A percentile compares a stretch with the other conserved stretches of the same genome.
Evolutionary conservation across 2,329 filamentous ascomycete genomes (phyloP).

Genomic region (Arthroderma uncinatum): DNA sequence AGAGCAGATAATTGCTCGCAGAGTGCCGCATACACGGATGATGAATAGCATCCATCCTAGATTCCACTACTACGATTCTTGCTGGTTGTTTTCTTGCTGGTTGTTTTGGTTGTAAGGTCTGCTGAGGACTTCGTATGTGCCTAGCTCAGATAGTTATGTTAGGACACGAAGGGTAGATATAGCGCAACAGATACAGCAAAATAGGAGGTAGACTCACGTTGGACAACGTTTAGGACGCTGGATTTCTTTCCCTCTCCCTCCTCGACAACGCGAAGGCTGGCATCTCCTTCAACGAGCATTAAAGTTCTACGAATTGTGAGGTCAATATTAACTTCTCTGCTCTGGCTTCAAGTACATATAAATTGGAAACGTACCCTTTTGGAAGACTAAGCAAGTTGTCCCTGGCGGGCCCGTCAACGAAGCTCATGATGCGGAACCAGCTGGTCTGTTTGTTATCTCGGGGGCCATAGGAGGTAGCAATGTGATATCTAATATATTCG

Average conservation of each 20-base stretch:
- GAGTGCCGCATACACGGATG: background rate
- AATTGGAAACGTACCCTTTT: conserved; percentile 57
- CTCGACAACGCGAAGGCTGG: conserved; percentile 54
- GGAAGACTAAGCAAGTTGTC: conserved; percentile 62
- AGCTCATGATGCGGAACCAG: conserved; percentile 75
- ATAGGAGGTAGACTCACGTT: conserved; percentile 52
- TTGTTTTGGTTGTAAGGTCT: background rate
- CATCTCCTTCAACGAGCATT: conserved; percentile 76
- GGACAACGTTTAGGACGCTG: conserved; percentile 56
- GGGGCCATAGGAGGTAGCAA: conserved; percentile 58
- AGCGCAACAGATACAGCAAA: background rate
- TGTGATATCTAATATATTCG: conserved; percentile 64
- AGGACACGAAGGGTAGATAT: background rate
- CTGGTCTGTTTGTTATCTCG: conserved; percentile 63
- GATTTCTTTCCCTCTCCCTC: conserved; percentile 57
- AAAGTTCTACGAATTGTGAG: conserved; percentile 47
- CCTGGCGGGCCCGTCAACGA: conserved; percentile 56
- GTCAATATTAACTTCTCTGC: background rate
- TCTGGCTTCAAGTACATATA: background rate
- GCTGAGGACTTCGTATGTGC: conserved; percentile 1
- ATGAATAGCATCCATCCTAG: background rate
- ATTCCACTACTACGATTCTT: background rate
- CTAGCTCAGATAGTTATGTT: background rate
- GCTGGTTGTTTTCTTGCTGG: background rate
- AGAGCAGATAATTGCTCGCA: background rate